Base-by-base conservation (phyloP, 805 yeast species). In the Starmerella potacharoeniae region DNA sequence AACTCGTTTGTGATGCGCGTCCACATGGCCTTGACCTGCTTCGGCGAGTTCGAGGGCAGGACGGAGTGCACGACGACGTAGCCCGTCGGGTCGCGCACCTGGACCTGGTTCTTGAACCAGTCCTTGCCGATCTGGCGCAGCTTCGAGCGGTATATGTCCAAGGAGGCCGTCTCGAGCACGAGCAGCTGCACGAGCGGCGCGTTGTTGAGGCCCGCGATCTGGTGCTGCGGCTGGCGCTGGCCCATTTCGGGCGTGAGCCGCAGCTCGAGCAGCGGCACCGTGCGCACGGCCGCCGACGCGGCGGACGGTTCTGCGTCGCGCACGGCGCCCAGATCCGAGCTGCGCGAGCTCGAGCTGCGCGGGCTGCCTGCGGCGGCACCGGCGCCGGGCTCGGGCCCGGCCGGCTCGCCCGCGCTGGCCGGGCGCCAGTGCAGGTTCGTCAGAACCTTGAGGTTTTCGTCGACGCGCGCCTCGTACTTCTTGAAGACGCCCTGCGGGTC, bases 111-210 rank as follows among this genome's bases (percentile, higher is more conserved):
- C 46, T 76, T 73, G 30, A 86, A 71, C 97, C 98, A 93, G 60
- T 84, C 93, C 49, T 75, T 77, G 28, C 90, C 79, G 60, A 88
- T 71, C 1, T 95, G 95, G 41, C 98, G 77, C 0, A 85, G 88
- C 63, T 83, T 86, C 0, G 84, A 68, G 57, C 95, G 74, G 67
- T 91, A 91, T 1, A 79, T 79, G 14, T 91, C 97, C 17, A 84
- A 67, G 45, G 78, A 79, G 5, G 79, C 81, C 57, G 83, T 78
- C 54, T 77, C 77, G 7, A 91, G 75, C 54, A 90, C 77, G 73
- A 91, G 81, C 22, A 89, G 64, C 59, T 83, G 76, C 47, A 86
- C 71, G 60, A 83, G 81, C 1, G 85, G 80, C 5, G 75, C 69
- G 42, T 69, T 67, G n/a, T 70, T 68, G 9, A 73, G 58, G 2